Base-by-base conservation (phyloP, 306 rosid genomes). In the Canavalia gladiata region DNA sequence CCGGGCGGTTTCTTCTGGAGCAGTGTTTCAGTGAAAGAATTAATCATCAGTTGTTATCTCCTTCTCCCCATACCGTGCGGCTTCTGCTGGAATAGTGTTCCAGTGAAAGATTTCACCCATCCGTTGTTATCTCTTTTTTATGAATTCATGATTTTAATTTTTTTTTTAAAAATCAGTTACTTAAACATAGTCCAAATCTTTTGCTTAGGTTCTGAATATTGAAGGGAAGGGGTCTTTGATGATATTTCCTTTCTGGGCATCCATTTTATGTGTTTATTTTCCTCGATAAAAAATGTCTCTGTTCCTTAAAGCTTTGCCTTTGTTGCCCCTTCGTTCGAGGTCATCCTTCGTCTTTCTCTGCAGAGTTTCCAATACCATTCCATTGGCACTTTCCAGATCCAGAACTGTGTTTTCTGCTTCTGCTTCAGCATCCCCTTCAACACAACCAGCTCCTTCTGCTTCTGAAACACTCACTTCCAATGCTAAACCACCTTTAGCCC, bases 231-330 rank as follows among this genome's bases (percentile, higher is more conserved):
- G 57, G 0, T 41, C 5, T 34, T 18, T 10, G 33, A 31, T 39
- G 37, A 9, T 30, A 46, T 34, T 25, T 59, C 51, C 12, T 43
- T 29, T 11, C 6, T 49, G 72, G 78, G 65, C 51, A 60, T 11
- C 72, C 37, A 7, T 60, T 68, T 7, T 35, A 7, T 2, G 9
- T 11, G 7, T 1, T 13, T n/a, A 18, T 62, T 18, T 6, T 46
- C 29, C 12, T 3, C 7, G 9, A n/a, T 5, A 33, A 51, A 39
- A 76, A 50, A 92, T 92, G 97, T 80, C 94, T 51, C 56, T 89
- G 62, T 76, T 84, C 64, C 86, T 90, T 46, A 86, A 87, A 85
- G 81, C 94, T 42, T 75, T 84, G 68, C 97, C 98, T 74, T 86
- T 87, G 86, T 79, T 83, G 13, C 57, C 90, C 8, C 80, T 90